Base-by-base conservation (phyloP, 495 filamentous ascomycete genomes). In the Neurospora terricola region DNA sequence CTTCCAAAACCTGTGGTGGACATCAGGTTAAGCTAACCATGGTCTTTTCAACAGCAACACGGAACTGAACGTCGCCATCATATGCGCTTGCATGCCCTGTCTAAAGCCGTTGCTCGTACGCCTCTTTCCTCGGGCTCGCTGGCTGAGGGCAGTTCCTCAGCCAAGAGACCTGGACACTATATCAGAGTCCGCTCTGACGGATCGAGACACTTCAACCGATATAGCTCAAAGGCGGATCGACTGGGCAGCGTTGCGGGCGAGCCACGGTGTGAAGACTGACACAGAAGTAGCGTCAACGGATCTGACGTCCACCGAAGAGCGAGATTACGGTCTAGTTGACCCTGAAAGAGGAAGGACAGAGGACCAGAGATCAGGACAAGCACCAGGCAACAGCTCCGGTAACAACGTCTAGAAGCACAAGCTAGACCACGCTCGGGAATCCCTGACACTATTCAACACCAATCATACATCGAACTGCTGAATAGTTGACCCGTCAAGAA, bases 11-110 rank as follows among this genome's bases (percentile, higher is more conserved):
- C 11, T 38, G 42, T 38, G 18, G 10, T 3, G 11, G 11, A 8
- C 27, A 21, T 66, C 14, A 1, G 27, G 39, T 21, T 36, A 21
- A 36, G 27, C 42, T 39, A 59, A n/a, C 59, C 36, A 40, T 6
- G 1, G 59, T 0, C 39, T 48, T 23, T 40, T 8, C 14, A 12
- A 66, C 70, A 78, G 77, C 34, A 54, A 75, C 2, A 70, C 72
- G 36, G 77, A 80, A 36, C 71, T 48, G 8, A 77, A 77, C 45
- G 72, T 77, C n/a, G 73, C 77, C 69, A 78, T 78, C 23, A 38
- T 74, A 3, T 78, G 77, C 27, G 77, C 75, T 0, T 78, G 77
- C 40, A 34, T 77, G 30, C 77, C 77, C 3, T 77, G 73, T n/a
- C 72, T 80, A 21, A 40, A 72, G 8, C 72, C 76, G 3, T 48